A percentile compares a stretch with the other conserved stretches of the same genome.
Evolutionary conservation across 371 early-diverging fungal genomes (phyloP).

Genomic region (Saksenaea oblongispora): DNA sequence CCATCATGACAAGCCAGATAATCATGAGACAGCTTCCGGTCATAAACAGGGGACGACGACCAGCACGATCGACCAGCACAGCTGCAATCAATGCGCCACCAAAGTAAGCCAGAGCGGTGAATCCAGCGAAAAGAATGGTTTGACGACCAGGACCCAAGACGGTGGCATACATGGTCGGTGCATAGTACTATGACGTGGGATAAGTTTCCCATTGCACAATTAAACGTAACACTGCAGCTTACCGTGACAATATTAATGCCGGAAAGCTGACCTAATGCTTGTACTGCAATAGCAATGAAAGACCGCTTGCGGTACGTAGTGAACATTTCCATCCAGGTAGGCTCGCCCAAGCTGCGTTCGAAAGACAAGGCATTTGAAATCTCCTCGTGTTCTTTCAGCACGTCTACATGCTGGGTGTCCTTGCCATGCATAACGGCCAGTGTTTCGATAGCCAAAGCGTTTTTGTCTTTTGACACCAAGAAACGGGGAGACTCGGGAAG

Average conservation of each 20-base stretch:
- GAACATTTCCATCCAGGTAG: conserved; percentile 74
- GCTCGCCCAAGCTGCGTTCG: conserved; percentile 68
- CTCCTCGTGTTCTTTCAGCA: conserved; percentile 71
- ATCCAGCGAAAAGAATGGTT: conserved; percentile 40
- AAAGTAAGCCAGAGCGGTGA: conserved; percentile 42
- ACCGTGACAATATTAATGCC: conserved; percentile 74
- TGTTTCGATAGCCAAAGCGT: conserved; percentile 57
- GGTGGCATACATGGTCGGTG: conserved; percentile 66
- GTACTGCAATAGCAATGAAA: conserved; percentile 68
- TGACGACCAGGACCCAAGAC: conserved; percentile 38
- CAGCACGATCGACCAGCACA: conserved; percentile 34
- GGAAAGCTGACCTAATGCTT: conserved; percentile 60
- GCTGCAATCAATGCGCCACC: conserved; percentile 32
- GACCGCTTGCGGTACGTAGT: conserved; percentile 52
- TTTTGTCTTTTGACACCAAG: conserved; percentile 42
- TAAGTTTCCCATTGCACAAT: neutral
- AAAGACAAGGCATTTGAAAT: conserved; percentile 66
- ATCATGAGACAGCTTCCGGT: conserved; percentile 35
- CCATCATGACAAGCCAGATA: conserved; percentile 38
- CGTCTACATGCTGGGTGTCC: conserved; percentile 49
- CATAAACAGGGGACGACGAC: conserved; percentile 45
- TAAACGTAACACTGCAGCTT: neutral
- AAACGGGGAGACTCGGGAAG: conserved; percentile 60
- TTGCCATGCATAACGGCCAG: conserved; percentile 73
- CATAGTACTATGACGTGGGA: conserved; percentile 50